These are phyloP conservation scores for Geotrichum klebahnii DNA, from an alignment of 1,139 yeast genomes.

Conservation along the genomic window DNA sequence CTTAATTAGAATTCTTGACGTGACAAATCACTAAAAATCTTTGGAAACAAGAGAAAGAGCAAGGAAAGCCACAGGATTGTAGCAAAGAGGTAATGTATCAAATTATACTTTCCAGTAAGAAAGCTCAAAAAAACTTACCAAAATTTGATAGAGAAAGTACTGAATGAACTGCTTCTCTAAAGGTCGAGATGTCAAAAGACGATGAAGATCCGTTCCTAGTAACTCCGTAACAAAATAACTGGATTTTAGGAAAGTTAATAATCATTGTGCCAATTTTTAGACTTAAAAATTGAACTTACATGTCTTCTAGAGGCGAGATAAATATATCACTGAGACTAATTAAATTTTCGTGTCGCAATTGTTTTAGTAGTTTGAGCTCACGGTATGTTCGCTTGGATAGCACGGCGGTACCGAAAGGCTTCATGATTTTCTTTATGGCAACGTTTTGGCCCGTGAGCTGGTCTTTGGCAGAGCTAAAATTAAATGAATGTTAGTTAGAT, in stretches of 20 bases:
- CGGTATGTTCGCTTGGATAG: constrained; percentile 94
- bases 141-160: constrained; percentile 88
- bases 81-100: neutral
- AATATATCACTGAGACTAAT: constrained; percentile 92
- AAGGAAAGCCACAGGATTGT: neutral
- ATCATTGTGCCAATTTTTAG: neutral
- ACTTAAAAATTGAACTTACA: constrained; percentile 34
- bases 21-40: too few relatives aligned
- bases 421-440: constrained; percentile 96
- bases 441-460: constrained; percentile 87
- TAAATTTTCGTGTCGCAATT: constrained; percentile 88
- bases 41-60: neutral
- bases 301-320: constrained; percentile 91
- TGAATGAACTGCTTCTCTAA: constrained; percentile 94
- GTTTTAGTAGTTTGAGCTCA: constrained; percentile 88
- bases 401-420: constrained; percentile 92
- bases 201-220: constrained; percentile 93
- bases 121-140: constrained; percentile 38
- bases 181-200: constrained; percentile 87
- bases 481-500: neutral
- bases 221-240: constrained; percentile 88
- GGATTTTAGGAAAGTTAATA: neutral
- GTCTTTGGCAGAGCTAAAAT: constrained; percentile 70
- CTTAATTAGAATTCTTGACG: too few relatives aligned
- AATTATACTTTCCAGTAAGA: neutral